These are phyloP conservation scores for Cutaneotrichosporon arboriforme DNA, from an alignment of 1,284 basidiomycete genomes.

Conservation along the genomic window DNA sequence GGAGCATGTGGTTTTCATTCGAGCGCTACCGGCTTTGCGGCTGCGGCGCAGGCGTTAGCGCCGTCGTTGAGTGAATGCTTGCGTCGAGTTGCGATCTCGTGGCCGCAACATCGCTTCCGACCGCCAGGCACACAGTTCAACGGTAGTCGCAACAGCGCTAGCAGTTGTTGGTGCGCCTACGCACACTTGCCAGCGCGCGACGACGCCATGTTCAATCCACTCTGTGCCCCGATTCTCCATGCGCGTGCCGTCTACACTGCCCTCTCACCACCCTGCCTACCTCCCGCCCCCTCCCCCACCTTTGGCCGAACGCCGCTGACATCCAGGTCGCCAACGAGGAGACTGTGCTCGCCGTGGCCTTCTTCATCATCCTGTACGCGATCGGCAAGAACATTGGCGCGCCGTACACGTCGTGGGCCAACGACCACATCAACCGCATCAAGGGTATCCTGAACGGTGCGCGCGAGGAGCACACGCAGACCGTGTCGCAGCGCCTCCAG, in stretches of 20 bases:
- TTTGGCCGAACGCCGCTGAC: neutral
- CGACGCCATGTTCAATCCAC: no score
- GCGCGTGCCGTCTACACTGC: no score
- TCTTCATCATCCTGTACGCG: slow-evolving; percentile 78
- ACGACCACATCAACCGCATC: slow-evolving; percentile 76
- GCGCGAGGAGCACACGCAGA: slow-evolving; percentile 83
- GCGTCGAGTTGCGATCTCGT: no score
- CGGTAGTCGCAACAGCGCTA: no score
- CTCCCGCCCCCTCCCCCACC: neutral
- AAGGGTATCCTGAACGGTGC: slow-evolving; percentile 74
- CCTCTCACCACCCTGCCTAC: neutral
- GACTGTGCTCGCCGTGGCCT: slow-evolving; percentile 74
- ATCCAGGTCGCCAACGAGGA: slow-evolving; percentile 80
- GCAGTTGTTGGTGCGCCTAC: no score
- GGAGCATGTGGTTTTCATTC: neutral
- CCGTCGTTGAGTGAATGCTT: no score
- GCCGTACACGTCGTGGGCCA: slow-evolving; percentile 91
- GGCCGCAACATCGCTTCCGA: no score
- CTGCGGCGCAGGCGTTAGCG: no score
- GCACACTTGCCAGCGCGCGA: no score
- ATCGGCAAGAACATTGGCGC: slow-evolving; percentile 72
- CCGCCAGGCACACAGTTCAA: no score
- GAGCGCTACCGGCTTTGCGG: no score
- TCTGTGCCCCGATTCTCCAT: no score
- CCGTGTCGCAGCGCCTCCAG: slow-evolving; percentile 87